Evolutionary conservation across 2,329 filamentous ascomycete species (phyloP), one percentile per base, ranked within the genome.

Genomic region (Orbilia blumenaviensis): DNA sequence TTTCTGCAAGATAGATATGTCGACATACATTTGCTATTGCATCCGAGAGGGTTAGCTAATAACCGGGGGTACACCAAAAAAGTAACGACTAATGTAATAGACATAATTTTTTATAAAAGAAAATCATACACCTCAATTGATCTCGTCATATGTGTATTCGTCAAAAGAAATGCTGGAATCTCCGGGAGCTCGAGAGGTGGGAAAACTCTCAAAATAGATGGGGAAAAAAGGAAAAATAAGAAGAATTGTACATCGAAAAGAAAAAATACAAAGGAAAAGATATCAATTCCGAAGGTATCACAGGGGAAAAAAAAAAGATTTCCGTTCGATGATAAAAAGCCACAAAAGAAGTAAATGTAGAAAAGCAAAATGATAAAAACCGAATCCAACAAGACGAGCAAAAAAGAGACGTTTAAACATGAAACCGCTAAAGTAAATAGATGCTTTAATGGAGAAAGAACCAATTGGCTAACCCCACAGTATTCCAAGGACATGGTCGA

Each of bases 321-420:
- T 38, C 81, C 81, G 81, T 83, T 82, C 80, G 82, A 83, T 83
- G 82, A 82, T 83, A 44, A 64, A 62, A 67, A 36, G 71, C 66
- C 38, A 69, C 46, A 52, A 52, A 48, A 23, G 48, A 50, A 50
- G 41, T 25, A 27, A 27, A 77, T 34, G 56, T 56, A 64, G n/a
- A 63, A 67, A 63, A 48, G 44, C 21, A 42, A 48, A n/a, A 66
- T 29, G 41, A 50, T 36, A 64, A 29, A 60, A 56, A 8, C n/a
- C 41, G 29, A 18, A 56, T 8, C n/a, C n/a, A n/a, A n/a, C n/a
- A n/a, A n/a, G 34, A 56, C 32, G 10, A 56, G 32, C 10, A 69
- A 42, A 62, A 34, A n/a, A n/a, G 32, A 46, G 36, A 64, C 42
- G 46, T 63, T 58, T 66, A 64, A 77, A 69, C 66, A 62, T 69